A percentile compares a stretch with the other conserved stretches of the same genome.
These are phyloP conservation scores for Lavandula angustifolia DNA, from an alignment of 257 asterid species.

Conservation along the genomic window DNA sequence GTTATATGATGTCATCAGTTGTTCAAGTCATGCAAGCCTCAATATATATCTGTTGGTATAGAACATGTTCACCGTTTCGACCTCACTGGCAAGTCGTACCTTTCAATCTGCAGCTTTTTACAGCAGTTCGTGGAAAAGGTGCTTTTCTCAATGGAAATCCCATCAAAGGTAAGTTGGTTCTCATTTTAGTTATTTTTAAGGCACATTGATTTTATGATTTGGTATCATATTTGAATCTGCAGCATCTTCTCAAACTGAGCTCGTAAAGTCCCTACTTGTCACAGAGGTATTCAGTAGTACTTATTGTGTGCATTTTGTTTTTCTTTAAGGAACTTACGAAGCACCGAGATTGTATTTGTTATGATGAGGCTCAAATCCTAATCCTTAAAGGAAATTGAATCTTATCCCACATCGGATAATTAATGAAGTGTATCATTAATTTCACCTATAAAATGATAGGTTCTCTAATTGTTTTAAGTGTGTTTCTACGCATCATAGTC, in stretches of 20 bases:
- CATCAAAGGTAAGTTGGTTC: constrained; percentile 52
- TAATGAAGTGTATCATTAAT: too few species aligned
- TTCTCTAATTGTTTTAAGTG: too few species aligned
- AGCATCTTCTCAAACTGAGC: constrained; percentile 86
- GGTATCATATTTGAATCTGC: constrained; percentile 35
- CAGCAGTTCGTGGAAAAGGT: constrained; percentile 71
- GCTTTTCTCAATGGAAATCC: constrained; percentile 77
- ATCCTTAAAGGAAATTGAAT: constrained; percentile 8
- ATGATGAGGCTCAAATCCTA: too few species aligned
- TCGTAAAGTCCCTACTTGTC: constrained; percentile 76
- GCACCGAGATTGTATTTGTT: neutral
- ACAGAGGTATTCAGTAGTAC: constrained; percentile 60
- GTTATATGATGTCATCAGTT: neutral
- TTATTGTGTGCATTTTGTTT: constrained; percentile 4
- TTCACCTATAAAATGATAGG: too few species aligned
- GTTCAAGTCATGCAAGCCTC: constrained; percentile 13
- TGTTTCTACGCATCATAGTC: too few species aligned
- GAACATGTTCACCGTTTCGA: neutral
- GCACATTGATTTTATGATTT: constrained; percentile 13
- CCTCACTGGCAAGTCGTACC: constrained; percentile 17
- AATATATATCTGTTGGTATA: neutral
- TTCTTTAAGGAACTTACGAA: neutral
- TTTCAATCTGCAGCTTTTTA: constrained; percentile 63
- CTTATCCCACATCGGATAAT: constrained; percentile 14
- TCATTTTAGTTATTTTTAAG: neutral